These are phyloP conservation scores for Blastocystis sp. DNA, from an alignment of 352 stramenopile genomes.

Conservation along the genomic window DNA sequence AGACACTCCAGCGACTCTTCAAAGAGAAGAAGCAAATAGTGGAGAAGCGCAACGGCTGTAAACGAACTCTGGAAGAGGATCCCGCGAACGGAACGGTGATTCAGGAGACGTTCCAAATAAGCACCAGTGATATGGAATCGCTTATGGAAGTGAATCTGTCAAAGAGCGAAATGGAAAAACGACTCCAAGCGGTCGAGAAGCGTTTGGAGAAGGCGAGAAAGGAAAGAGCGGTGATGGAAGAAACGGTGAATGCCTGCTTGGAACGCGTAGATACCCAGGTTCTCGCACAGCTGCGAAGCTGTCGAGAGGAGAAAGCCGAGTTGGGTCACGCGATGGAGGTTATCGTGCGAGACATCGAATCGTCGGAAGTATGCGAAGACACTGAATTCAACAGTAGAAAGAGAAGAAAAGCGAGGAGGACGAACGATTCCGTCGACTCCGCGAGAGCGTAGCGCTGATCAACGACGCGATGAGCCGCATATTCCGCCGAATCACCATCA, in stretches of 20 bases:
- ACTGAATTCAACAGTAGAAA: background rate
- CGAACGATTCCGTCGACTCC: background rate
- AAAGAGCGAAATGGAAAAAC: background rate
- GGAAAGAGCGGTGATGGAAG: background rate
- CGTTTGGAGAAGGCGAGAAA: background rate
- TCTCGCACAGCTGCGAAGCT: background rate
- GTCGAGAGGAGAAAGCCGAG: background rate
- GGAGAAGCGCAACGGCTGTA: too few relatives aligned
- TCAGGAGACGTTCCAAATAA: too few relatives aligned
- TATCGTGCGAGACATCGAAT: background rate
- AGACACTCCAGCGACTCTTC: background rate
- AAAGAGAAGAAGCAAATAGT: background rate
- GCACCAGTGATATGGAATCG: too few relatives aligned
- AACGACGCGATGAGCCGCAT: background rate
- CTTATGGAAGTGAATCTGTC: background rate
- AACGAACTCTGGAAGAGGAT: too few relatives aligned
- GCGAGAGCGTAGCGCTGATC: background rate
- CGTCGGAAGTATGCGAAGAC: background rate
- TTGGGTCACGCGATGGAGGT: background rate
- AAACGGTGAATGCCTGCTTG: background rate
- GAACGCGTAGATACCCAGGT: background rate
- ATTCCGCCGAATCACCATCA: slow-evolving; percentile 4
- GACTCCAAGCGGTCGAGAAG: background rate
- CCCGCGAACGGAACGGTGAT: too few relatives aligned
- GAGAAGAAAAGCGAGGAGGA: background rate